Percentiles rank a stretch among this genome's conserved stretches.
These are phyloP conservation scores for Leccinum sublutescens DNA, from an alignment of 768 basidiomycete species.

Conservation along the genomic window DNA sequence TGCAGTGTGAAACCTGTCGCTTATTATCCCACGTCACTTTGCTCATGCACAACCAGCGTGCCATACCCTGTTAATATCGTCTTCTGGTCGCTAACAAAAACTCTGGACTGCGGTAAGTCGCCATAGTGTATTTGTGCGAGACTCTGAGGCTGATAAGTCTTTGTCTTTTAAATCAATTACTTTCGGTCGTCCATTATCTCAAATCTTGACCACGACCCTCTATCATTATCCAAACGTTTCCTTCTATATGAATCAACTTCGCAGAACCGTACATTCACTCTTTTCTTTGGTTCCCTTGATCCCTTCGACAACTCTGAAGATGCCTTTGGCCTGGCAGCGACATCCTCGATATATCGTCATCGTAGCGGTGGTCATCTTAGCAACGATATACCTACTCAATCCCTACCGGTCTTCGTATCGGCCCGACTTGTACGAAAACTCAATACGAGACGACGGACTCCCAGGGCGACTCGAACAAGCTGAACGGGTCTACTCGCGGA, in stretches of 20 bases:
- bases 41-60: slow-evolving; percentile 18
- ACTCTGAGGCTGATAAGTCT: not conserved
- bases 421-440: slow-evolving; percentile 21
- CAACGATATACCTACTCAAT: slow-evolving; percentile 48
- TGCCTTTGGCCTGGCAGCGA: slow-evolving; percentile 37
- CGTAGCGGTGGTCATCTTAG: slow-evolving; percentile 40
- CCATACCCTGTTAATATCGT: slow-evolving; percentile 7
- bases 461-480: slow-evolving; percentile 41
- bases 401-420: slow-evolving; percentile 32
- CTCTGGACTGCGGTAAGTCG: slow-evolving; percentile 15
- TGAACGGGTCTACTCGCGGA: slow-evolving; percentile 45
- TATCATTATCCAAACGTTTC: slow-evolving; percentile 13
- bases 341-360: slow-evolving; percentile 54
- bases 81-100: slow-evolving; percentile 4
- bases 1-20: not conserved
- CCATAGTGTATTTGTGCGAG: not conserved
- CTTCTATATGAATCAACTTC: slow-evolving; percentile 8
- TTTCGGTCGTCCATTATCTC: not conserved
- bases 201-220: slow-evolving; percentile 13
- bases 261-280: slow-evolving; percentile 7
- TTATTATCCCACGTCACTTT: slow-evolving; percentile 21
- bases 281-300: not conserved
- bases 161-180: not conserved
- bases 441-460: slow-evolving; percentile 36
- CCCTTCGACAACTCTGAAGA: slow-evolving; percentile 13